Evolutionary conservation across 2,329 filamentous ascomycete genomes (phyloP).

Genomic region (Bipolaris sorokiniana): DNA sequence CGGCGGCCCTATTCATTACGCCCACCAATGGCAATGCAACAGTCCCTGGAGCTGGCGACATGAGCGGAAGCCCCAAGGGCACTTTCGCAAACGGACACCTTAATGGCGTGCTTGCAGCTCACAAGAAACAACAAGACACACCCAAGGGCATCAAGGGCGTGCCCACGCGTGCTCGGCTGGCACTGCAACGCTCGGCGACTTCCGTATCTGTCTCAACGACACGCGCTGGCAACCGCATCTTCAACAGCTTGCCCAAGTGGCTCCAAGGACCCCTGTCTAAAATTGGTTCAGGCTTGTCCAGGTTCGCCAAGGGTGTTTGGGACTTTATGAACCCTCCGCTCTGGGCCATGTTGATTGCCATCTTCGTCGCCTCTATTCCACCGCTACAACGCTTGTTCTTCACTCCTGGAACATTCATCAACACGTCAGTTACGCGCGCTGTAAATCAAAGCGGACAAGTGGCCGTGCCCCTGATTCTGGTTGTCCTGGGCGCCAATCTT

Average conservation of each 20-base stretch:
- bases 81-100: constrained; percentile 41
- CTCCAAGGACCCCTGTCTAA: constrained; percentile 59
- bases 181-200: constrained; percentile 27
- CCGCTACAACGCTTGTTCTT: constrained; percentile 85
- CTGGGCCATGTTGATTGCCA: constrained; percentile 94
- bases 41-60: constrained; percentile 47
- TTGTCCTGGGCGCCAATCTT: constrained; percentile 92
- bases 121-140: constrained; percentile 30
- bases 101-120: constrained; percentile 41
- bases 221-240: constrained; percentile 48
- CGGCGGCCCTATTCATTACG: constrained; percentile 46
- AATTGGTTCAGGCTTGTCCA: constrained; percentile 51
- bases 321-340: constrained; percentile 98
- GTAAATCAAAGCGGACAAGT: constrained; percentile 85
- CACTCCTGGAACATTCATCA: constrained; percentile 83
- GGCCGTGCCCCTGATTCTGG: constrained; percentile 91
- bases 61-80: constrained; percentile 48
- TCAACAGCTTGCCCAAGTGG: constrained; percentile 58
- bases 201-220: constrained; percentile 35
- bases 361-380: constrained; percentile 88
- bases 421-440: constrained; percentile 90
- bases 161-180: constrained; percentile 37
- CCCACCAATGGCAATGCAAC: constrained; percentile 58
- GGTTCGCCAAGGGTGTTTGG: constrained; percentile 73
- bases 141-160: constrained; percentile 45